phyloP scores from a whole-genome alignment of 306 rosid species.

The Prunus mira region DNA sequence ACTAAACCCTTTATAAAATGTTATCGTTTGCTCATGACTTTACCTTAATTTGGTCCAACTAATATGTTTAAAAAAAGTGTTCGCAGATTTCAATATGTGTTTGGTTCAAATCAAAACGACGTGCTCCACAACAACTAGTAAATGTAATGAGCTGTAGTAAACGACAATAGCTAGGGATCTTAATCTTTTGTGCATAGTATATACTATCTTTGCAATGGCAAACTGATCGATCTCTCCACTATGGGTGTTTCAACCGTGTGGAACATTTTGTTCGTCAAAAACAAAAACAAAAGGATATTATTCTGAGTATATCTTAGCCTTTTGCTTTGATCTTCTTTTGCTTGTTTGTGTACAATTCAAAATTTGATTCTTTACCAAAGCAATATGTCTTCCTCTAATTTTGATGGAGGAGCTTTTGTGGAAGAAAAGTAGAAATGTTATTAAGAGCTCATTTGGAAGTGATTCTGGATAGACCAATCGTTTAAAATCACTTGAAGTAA shows the following conservation, averaged over 20 bases:
- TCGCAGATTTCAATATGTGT: too few species aligned
- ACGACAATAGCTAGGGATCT: background rate
- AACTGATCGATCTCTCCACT: background rate
- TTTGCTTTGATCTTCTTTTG: background rate
- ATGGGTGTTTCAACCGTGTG: slow-evolving; percentile 33
- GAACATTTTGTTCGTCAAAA: slow-evolving; percentile 12
- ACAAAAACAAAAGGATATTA: background rate
- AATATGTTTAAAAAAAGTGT: too few species aligned
- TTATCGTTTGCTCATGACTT: background rate
- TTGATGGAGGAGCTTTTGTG: background rate
- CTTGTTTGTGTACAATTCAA: background rate
- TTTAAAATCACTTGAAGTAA: too few species aligned
- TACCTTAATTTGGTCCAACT: background rate
- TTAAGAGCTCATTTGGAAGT: too few species aligned
- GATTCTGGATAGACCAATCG: too few species aligned
- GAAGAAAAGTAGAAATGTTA: background rate
- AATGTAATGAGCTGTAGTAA: slow-evolving; percentile 11
- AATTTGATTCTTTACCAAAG: background rate
- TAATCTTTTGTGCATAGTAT: too few species aligned
- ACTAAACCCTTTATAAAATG: background rate
- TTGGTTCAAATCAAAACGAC: background rate
- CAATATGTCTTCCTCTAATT: background rate
- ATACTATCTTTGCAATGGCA: too few species aligned
- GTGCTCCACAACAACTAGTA: background rate
- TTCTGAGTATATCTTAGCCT: background rate